Conservation (phyloP, 179 eudicot genomes). For the Camellia oleifera region DNA sequence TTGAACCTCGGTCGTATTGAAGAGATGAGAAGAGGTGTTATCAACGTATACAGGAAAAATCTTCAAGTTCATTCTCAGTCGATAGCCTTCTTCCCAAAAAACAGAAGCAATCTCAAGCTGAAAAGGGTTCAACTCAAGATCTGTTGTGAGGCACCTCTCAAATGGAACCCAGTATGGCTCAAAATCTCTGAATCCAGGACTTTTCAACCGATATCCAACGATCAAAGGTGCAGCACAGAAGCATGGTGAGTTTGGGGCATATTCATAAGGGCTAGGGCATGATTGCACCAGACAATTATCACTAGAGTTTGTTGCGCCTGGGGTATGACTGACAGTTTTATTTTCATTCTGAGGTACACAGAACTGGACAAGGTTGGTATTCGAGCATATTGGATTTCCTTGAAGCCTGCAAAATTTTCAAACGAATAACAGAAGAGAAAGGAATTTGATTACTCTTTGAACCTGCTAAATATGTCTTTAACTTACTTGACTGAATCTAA, state of each 20-base stretch:
- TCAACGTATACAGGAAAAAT: conserved; percentile 50
- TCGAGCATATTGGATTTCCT: conserved; percentile 68
- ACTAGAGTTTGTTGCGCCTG: conserved; percentile 15
- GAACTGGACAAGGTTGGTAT: conserved; percentile 29
- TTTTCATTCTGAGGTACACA: conserved; percentile 29
- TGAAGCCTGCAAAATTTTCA: conserved; percentile 43
- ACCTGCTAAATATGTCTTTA: neutral
- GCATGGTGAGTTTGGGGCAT: conserved; percentile 56
- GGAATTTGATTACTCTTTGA: neutral
- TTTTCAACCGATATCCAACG: conserved; percentile 67
- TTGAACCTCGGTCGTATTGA: conserved; percentile 58
- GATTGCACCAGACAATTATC: conserved; percentile 38
- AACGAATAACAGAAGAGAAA: neutral
- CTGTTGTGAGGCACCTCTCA: conserved; percentile 48
- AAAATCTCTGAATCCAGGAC: conserved; percentile 72
- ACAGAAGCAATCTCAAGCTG: conserved; percentile 51
- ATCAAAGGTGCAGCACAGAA: conserved; percentile 72
- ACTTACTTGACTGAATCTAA: neutral
- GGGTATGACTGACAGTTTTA: conserved; percentile 9
- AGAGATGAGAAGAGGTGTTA: conserved; percentile 20
- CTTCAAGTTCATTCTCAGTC: conserved; percentile 65
- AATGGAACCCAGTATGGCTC: conserved; percentile 44
- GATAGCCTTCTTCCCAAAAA: conserved; percentile 74
- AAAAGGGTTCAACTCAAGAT: conserved; percentile 36
- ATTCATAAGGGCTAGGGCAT: conserved; percentile 70